phyloP scores from a whole-genome alignment of 768 basidiomycete species.

The Boletus pseudopeckii region DNA sequence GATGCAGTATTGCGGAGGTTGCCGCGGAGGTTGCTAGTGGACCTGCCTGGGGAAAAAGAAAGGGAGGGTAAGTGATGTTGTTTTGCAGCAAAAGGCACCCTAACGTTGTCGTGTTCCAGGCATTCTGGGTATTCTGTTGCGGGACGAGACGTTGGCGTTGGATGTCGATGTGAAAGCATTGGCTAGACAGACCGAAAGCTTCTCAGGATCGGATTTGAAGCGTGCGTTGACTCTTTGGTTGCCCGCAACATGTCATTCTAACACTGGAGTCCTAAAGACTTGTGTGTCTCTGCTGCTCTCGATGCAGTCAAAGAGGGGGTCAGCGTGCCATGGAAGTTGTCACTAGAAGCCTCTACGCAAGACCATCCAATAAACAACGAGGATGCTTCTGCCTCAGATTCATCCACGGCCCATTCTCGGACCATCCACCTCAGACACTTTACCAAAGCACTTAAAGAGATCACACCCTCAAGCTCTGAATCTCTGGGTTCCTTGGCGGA shows the following conservation, averaged over 20 bases:
- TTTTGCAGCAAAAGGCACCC: neutral
- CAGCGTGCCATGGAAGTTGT: constrained; percentile 67
- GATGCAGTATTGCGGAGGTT: constrained; percentile 89
- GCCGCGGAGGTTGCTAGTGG: constrained; percentile 82
- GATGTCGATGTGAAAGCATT: constrained; percentile 61
- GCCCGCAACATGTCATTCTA: neutral
- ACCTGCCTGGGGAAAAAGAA: constrained; percentile 84
- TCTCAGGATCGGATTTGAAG: constrained; percentile 94
- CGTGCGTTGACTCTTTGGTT: constrained; percentile 48
- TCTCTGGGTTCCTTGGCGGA: constrained; percentile 69
- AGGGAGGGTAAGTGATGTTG: constrained; percentile 59
- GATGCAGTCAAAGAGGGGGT: constrained; percentile 87
- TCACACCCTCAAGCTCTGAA: constrained; percentile 87
- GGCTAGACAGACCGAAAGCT: constrained; percentile 74
- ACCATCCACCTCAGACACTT: constrained; percentile 64
- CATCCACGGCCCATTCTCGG: constrained; percentile 29
- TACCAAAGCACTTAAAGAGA: constrained; percentile 80
- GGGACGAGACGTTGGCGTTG: constrained; percentile 67
- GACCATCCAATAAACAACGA: neutral
- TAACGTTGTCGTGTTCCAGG: constrained; percentile 41
- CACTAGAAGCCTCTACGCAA: constrained; percentile 3
- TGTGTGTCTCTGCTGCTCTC: constrained; percentile 90
- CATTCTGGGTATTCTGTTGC: constrained; percentile 82
- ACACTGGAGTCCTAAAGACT: constrained; percentile 46
- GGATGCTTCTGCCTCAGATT: constrained; percentile 7